These are phyloP conservation scores for Hypseocharis bilobata DNA, from an alignment of 441 rosid species.

Conservation along the genomic window DNA sequence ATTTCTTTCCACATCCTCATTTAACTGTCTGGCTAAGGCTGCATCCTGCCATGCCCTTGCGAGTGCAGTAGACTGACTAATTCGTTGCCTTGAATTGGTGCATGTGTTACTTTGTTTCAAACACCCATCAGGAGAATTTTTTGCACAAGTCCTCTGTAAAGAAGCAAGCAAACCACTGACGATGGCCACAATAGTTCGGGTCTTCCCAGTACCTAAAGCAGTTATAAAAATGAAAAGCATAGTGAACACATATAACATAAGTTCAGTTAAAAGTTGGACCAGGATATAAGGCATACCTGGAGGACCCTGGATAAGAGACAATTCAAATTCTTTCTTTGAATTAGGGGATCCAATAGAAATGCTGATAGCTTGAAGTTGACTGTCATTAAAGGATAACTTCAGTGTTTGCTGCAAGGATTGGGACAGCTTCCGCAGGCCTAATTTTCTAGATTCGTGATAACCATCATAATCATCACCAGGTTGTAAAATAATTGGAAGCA, in stretches of 20 bases:
- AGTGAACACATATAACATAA: conserved; percentile 7
- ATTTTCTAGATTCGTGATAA: conserved; percentile 33
- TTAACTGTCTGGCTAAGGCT: conserved; percentile 73
- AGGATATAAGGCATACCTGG: conserved; percentile 53
- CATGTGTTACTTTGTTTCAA: conserved; percentile 35
- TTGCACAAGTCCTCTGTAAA: conserved; percentile 28
- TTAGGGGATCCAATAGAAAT: conserved; percentile 47
- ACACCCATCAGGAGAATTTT: conserved; percentile 26
- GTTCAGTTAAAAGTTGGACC: conserved; percentile 9
- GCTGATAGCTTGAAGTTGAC: conserved; percentile 79
- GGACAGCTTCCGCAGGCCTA: conserved; percentile 48
- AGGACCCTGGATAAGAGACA: conserved; percentile 98
- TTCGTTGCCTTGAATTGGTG: conserved; percentile 40
- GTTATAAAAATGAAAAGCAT: conserved; percentile 15
- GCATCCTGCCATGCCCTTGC: conserved; percentile 98
- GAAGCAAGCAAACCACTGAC: conserved; percentile 84
- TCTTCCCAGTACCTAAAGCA: conserved; percentile 82
- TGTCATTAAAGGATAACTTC: conserved; percentile 71
- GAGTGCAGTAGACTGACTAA: conserved; percentile 64
- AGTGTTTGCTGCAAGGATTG: conserved; percentile 55
- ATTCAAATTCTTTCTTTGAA: conserved; percentile 46
- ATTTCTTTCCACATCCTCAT: conserved; percentile 42
- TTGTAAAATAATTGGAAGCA: conserved; percentile 63
- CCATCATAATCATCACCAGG: conserved; percentile 40
- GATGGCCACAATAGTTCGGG: conserved; percentile 88